phyloP scores from a whole-genome alignment of 202 grass and related monocot genomes.

The Bolboschoenoplectus hybrid region DNA sequence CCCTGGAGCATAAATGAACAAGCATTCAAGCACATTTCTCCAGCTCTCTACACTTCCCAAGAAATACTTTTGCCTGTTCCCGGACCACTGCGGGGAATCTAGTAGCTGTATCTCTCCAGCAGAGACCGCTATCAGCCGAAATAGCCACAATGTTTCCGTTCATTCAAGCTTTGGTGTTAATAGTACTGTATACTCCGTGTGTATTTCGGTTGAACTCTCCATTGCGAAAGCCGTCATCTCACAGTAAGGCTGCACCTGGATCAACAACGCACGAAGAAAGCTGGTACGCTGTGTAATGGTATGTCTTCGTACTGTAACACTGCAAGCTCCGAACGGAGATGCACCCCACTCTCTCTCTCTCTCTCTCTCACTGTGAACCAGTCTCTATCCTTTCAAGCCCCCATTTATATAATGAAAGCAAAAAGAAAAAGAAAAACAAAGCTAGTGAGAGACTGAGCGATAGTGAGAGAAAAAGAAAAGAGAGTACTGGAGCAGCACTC shows the following conservation, averaged over 20 bases:
- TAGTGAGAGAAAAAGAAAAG: conserved; percentile 11
- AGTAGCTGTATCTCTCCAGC: background rate
- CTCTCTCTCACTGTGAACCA: background rate
- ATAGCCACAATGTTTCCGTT: background rate
- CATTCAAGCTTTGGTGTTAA: background rate
- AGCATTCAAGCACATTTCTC: conserved; percentile 31
- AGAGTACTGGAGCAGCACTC: background rate
- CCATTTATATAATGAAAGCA: conserved; percentile 28
- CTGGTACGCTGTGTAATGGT: background rate
- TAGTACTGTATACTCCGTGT: background rate
- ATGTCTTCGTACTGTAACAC: background rate
- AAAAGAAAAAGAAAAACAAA: conserved; percentile 25
- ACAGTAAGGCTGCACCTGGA: background rate
- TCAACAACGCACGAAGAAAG: background rate
- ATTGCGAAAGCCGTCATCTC: conserved; percentile 13
- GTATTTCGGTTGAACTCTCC: background rate
- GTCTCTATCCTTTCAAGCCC: background rate
- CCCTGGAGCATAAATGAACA: conserved; percentile 37
- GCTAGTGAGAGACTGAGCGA: background rate
- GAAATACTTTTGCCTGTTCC: conserved; percentile 30
- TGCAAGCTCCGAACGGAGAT: background rate
- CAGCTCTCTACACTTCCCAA: conserved; percentile 26
- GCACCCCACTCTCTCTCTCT: background rate
- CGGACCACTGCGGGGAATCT: conserved; percentile 6
- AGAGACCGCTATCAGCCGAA: background rate